Conservation (phyloP, 176 grass and related monocot species). For the Phragmites australis region DNA sequence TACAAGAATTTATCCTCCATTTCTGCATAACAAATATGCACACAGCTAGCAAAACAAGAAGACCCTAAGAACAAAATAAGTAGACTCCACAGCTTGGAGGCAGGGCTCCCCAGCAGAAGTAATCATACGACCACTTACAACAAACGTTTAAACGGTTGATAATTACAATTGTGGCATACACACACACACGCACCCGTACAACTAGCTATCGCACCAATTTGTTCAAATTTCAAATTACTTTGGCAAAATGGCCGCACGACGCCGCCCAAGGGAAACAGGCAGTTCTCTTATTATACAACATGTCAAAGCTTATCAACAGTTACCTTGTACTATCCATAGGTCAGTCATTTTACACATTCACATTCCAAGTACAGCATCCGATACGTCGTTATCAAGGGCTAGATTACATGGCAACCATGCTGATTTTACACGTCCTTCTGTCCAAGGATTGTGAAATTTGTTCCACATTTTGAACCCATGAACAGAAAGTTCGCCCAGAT, state of each 20-base stretch:
- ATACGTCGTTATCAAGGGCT: not conserved
- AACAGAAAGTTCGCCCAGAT: not conserved
- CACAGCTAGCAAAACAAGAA: too few relatives aligned
- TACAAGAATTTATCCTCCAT: too few relatives aligned
- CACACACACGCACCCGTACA: not conserved
- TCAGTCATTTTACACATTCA: constrained; percentile 10
- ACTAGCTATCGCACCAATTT: not conserved
- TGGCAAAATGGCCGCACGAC: not conserved
- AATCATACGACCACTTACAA: not conserved
- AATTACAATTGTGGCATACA: not conserved
- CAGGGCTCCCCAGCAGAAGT: too few relatives aligned
- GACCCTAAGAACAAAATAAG: too few relatives aligned
- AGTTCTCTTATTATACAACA: not conserved
- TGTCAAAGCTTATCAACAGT: not conserved
- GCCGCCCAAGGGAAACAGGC: not conserved
- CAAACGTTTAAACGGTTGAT: not conserved
- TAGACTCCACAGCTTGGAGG: too few relatives aligned
- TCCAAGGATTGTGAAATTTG: not conserved
- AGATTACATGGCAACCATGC: constrained; percentile 18
- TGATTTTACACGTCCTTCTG: not conserved
- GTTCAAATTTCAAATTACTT: not conserved
- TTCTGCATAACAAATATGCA: too few relatives aligned
- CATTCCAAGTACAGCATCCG: not conserved
- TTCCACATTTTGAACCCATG: not conserved
- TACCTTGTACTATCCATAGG: not conserved